A percentile compares a stretch with the other conserved stretches of the same genome.
Evolutionary conservation across 305 asterid species (phyloP).

Genomic region (Solanum hybrid): DNA sequence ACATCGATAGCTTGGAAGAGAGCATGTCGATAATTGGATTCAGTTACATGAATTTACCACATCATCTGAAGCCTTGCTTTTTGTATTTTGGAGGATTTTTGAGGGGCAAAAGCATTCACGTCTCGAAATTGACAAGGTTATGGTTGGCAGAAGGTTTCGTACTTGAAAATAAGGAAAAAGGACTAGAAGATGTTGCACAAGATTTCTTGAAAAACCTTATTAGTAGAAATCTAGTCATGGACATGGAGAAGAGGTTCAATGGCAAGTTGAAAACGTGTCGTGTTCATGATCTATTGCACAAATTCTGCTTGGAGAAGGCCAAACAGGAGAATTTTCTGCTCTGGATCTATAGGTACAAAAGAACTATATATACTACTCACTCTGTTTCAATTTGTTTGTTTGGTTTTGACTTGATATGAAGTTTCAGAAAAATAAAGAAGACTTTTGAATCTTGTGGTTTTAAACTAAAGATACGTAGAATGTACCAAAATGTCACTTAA

Average conservation of each 20-base stretch:
- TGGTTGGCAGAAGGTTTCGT: constrained; percentile 14
- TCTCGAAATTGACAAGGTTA: neutral
- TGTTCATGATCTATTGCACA: neutral
- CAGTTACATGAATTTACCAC: constrained; percentile 5
- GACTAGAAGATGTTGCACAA: neutral
- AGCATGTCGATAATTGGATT: neutral
- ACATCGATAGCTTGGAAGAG: neutral
- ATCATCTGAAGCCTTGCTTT: neutral
- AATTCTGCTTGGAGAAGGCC: neutral
- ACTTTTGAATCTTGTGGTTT: neutral
- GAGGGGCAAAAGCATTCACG: neutral
- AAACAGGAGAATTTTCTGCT: neutral
- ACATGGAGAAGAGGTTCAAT: neutral
- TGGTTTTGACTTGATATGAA: neutral
- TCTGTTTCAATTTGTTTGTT: neutral
- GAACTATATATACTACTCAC: neutral
- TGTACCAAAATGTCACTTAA: neutral
- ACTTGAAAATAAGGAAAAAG: neutral
- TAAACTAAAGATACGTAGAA: neutral
- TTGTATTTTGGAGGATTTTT: constrained; percentile 3
- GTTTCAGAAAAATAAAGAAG: neutral
- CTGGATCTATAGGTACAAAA: neutral
- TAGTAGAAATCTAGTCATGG: neutral
- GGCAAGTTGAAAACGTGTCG: neutral
- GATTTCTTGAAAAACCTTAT: neutral